Evolutionary conservation across 2,329 filamentous ascomycete genomes (phyloP).

Genomic region (Penicillium sp.): DNA sequence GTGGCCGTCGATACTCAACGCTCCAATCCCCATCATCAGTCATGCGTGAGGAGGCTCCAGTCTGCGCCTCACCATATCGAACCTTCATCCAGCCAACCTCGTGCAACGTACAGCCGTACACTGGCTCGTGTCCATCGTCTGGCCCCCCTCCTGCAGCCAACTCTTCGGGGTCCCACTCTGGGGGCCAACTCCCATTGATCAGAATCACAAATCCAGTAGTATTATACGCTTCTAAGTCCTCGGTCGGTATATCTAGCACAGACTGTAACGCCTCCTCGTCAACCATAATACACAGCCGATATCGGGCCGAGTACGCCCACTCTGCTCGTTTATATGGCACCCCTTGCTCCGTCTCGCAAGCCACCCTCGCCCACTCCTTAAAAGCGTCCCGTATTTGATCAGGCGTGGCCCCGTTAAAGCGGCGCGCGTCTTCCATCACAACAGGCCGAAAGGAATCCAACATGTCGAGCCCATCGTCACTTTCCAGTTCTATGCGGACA

Average conservation of each 20-base stretch:
- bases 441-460: neutral
- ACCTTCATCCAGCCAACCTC: slow-evolving; percentile 1
- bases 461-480: neutral
- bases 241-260: too few species aligned
- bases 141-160: neutral
- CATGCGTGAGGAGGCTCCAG: neutral
- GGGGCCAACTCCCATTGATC: neutral
- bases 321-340: too few species aligned
- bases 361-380: too few species aligned
- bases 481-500: too few species aligned
- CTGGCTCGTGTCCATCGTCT: neutral
- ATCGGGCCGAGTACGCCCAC: too few species aligned
- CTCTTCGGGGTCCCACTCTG: neutral
- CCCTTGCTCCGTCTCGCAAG: too few species aligned
- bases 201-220: neutral
- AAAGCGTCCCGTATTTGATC: neutral
- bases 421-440: neutral
- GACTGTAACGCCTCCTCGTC: too few species aligned
- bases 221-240: too few species aligned
- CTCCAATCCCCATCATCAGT: neutral
- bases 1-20: neutral
- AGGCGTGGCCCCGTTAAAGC: neutral
- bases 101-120: neutral
- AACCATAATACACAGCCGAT: too few species aligned
- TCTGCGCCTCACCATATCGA: neutral